These are phyloP conservation scores for Bipolaris cookei DNA, from an alignment of 2,329 filamentous ascomycete genomes.

Conservation along the genomic window DNA sequence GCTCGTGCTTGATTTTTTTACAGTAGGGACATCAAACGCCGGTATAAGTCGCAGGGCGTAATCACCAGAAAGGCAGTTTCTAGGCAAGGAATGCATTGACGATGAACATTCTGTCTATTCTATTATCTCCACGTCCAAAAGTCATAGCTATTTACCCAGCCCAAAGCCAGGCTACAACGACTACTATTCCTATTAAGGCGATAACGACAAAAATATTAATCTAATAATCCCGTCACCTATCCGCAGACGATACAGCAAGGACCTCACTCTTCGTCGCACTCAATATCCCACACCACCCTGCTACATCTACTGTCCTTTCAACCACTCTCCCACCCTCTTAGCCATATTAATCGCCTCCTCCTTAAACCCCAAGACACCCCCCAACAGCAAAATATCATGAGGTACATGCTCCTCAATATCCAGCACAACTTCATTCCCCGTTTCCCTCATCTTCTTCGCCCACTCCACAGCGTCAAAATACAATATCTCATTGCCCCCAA, in stretches of 20 bases:
- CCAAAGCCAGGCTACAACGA: too few species aligned
- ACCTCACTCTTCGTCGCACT: not conserved
- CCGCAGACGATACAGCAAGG: too few species aligned
- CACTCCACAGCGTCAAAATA: conserved; percentile 50
- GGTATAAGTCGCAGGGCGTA: not conserved
- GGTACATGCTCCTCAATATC: conserved; percentile 51
- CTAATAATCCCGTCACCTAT: not conserved
- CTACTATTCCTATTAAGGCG: not conserved
- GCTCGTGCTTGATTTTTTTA: conserved; percentile 28
- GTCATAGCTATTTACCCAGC: not conserved
- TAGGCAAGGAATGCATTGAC: not conserved
- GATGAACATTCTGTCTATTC: not conserved
- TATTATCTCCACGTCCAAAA: not conserved
- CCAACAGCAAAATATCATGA: conserved; percentile 57
- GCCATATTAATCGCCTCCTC: conserved; percentile 45
- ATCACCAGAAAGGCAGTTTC: not conserved
- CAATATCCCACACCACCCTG: too few species aligned
- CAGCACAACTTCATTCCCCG: conserved; percentile 52
- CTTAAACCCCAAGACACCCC: conserved; percentile 52
- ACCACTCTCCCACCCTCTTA: conserved; percentile 50
- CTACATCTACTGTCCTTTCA: conserved; percentile 7
- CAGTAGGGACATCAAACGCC: not conserved
- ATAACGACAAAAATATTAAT: not conserved
- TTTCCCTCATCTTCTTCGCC: conserved; percentile 46
- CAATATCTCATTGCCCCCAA: conserved; percentile 53